phyloP scores from a whole-genome alignment of 306 rosid genomes.

The Prunus armeniaca region DNA sequence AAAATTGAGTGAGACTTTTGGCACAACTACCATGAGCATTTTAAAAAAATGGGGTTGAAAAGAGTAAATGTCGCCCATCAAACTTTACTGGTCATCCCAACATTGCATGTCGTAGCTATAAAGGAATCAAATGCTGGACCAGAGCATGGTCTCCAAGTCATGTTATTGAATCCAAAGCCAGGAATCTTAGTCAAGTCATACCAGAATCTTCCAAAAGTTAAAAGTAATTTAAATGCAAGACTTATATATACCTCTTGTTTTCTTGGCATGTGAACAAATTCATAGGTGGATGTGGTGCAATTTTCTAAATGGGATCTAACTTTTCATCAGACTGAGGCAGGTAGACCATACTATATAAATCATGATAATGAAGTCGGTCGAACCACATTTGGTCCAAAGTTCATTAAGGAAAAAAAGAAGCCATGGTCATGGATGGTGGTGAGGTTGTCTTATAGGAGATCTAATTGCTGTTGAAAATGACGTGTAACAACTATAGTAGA shows the following conservation, averaged over 20 bases:
- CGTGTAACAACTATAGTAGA: background rate
- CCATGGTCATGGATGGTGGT: background rate
- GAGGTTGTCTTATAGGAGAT: background rate
- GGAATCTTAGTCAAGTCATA: slow-evolving; percentile 11
- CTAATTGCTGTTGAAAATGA: background rate
- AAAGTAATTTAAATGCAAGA: background rate
- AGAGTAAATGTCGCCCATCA: slow-evolving; percentile 9
- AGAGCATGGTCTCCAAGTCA: slow-evolving; percentile 5
- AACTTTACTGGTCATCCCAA: background rate
- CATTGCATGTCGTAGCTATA: background rate
- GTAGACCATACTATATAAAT: background rate
- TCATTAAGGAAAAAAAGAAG: background rate
- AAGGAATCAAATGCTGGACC: slow-evolving; percentile 1
- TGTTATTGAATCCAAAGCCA: slow-evolving; percentile 1
- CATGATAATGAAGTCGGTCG: slow-evolving; percentile 4
- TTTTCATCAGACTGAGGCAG: background rate
- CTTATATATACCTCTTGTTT: background rate
- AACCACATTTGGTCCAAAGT: background rate
- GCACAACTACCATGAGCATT: slow-evolving; percentile 7
- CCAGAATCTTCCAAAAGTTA: slow-evolving; percentile 10
- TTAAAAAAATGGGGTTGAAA: background rate
- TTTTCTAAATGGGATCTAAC: background rate
- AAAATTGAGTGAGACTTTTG: background rate
- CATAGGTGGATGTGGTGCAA: slow-evolving; percentile 12
- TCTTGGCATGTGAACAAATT: slow-evolving; percentile 1